A percentile compares a stretch with the other conserved stretches of the same genome.
Conservation (phyloP, 306 rosid species). For the Myrica gale region DNA sequence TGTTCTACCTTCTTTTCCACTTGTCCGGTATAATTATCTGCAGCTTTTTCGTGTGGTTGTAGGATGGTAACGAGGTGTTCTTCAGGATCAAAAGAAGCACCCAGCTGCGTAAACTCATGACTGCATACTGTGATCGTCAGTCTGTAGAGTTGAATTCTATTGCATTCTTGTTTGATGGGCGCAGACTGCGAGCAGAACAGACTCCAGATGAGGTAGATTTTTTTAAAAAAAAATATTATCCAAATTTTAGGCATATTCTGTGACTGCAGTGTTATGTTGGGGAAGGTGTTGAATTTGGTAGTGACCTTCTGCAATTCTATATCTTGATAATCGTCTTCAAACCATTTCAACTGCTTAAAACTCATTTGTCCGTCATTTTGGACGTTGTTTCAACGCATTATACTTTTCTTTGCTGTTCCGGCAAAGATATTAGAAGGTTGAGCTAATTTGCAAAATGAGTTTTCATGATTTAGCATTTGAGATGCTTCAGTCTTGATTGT, state of each 20-base stretch:
- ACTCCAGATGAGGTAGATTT: conserved; percentile 60
- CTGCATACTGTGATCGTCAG: conserved; percentile 58
- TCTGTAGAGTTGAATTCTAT: conserved; percentile 52
- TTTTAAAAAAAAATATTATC: neutral
- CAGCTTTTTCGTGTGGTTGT: neutral
- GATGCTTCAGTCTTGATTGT: neutral
- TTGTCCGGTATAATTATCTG: neutral
- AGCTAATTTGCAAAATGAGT: neutral
- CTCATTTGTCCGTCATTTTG: neutral
- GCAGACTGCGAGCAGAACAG: conserved; percentile 56
- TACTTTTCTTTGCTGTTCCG: neutral
- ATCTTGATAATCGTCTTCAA: neutral
- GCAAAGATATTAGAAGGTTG: neutral
- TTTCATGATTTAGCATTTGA: neutral
- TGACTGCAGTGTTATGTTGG: neutral
- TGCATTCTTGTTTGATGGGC: conserved; percentile 77
- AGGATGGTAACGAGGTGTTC: conserved; percentile 62
- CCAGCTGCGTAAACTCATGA: conserved; percentile 59
- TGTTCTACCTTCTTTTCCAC: neutral
- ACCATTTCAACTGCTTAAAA: neutral
- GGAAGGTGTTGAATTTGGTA: neutral
- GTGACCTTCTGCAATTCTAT: neutral
- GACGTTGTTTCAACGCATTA: neutral
- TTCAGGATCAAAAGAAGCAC: conserved; percentile 58
- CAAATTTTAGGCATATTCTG: neutral